Percentiles rank a stretch among this genome's conserved stretches.
phyloP scores from a whole-genome alignment of 441 rosid genomes.

The Adansonia gregorii region DNA sequence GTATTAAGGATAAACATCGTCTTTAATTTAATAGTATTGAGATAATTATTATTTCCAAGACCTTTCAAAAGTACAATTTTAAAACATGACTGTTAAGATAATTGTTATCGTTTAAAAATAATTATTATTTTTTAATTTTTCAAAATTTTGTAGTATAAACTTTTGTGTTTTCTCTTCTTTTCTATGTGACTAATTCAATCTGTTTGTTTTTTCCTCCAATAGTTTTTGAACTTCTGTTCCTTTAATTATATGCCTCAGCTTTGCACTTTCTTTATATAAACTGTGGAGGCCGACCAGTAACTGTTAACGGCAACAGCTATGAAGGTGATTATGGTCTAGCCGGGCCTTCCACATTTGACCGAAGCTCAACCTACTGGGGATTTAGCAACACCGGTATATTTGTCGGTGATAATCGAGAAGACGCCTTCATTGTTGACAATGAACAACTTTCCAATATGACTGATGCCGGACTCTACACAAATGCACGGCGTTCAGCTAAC shows the following conservation, averaged over 20 bases:
- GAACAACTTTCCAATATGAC: not conserved
- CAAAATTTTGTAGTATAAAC: not conserved
- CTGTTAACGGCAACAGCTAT: not conserved
- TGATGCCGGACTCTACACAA: slow-evolving; percentile 12
- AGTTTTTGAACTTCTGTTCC: not conserved
- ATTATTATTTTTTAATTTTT: no score
- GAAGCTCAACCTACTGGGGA: not conserved
- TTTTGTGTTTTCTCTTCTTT: not conserved
- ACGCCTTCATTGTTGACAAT: not conserved
- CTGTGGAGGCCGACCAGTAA: not conserved
- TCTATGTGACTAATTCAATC: not conserved
- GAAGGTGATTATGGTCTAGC: not conserved
- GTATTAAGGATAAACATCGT: no score
- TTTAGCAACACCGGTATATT: not conserved
- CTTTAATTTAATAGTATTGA: no score
- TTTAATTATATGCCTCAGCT: not conserved
- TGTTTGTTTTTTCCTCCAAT: not conserved
- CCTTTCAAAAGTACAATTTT: no score
- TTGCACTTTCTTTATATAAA: not conserved
- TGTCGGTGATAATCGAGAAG: not conserved
- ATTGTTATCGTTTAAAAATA: no score
- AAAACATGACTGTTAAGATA: no score
- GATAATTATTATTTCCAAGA: no score
- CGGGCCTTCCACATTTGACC: not conserved
- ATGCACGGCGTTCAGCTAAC: slow-evolving; percentile 54